Evolutionary conservation across 2,329 filamentous ascomycete genomes (phyloP), one percentile per base, ranked within the genome.

Genomic region (Fusarium sp.): DNA sequence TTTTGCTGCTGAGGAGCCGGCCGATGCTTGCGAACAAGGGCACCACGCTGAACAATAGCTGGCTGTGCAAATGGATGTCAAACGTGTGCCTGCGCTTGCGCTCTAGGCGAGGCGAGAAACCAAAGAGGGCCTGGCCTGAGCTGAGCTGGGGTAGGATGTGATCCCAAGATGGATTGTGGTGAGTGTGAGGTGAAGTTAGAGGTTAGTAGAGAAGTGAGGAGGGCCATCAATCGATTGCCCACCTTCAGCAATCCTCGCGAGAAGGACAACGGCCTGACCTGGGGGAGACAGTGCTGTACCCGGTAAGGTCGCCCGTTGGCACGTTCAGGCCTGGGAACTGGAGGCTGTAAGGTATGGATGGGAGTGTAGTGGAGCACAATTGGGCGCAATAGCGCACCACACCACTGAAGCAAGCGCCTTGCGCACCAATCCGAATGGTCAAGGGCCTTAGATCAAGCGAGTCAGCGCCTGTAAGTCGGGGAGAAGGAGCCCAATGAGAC

Each of bases 401-500:
- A 74, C 72, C 67, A 73, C 74, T 75, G 72, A 75, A 76, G 72
- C 74, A 77, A 78, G 77, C 77, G 76, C 75, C 74, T 76, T 73
- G 68, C 71, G 69, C 73, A 65, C 71, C 72, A 70, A 74, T 78
- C 70, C 63, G 74, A 79, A 75, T 77, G 76, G 76, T 69, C 67
- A 65, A 57, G 60, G 41, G 36, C 46, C 51, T 51, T 47, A 58
- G 45, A 58, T 55, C 63, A 66, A 71, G 62, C 74, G 75, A 77
- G 74, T 77, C 75, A 74, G 75, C 74, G 72, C 56, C 70, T 68
- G 66, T 70, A 70, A 70, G 63, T 74, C 54, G 46, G 58, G 52
- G 51, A 50, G 55, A 43, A 54, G 54, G 50, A 62, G 31, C 55
- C 66, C 67, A 67, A 62, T 68, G 49, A 52, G 35, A 69, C 55